Conservation (phyloP, 1,139 yeast genomes). For the Geotrichum phurueaensis region DNA sequence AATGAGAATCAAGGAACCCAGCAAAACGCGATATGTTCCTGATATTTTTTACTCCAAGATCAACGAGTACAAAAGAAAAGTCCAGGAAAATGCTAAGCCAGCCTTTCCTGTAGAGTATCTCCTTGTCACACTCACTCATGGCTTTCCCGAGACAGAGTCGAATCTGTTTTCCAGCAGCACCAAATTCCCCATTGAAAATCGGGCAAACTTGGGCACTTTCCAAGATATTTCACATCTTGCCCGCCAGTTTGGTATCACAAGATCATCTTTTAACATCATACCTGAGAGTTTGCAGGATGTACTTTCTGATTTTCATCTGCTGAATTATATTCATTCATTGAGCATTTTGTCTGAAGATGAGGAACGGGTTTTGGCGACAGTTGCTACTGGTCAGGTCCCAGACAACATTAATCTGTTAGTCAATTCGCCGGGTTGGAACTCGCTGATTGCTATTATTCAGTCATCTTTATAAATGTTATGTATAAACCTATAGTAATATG, state of each 20-base stretch:
- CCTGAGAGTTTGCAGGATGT: conserved; percentile 26
- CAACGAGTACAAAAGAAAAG: conserved; percentile 84
- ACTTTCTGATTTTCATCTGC: conserved; percentile 65
- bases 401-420: conserved; percentile 49
- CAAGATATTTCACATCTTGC: conserved; percentile 57
- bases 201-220: conserved; percentile 66
- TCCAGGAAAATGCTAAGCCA: conserved; percentile 86
- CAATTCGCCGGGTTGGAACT: conserved; percentile 71
- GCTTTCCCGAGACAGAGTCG: conserved; percentile 67
- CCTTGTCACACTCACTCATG: conserved; percentile 83
- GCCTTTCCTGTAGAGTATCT: conserved; percentile 93
- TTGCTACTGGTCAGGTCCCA: conserved; percentile 23
- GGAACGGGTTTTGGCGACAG: conserved; percentile 33
- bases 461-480: conserved; percentile 6
- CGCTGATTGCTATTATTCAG: conserved; percentile 51
- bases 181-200: conserved; percentile 67
- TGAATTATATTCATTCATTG: conserved; percentile 50
- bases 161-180: conserved; percentile 39
- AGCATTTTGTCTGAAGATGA: conserved; percentile 47
- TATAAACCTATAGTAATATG: not conserved
- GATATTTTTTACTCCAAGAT: conserved; percentile 80
- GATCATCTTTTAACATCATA: conserved; percentile 34
- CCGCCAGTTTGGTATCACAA: conserved; percentile 43
- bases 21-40: conserved; percentile 76
- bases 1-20: conserved; percentile 71